Base-by-base conservation (phyloP, 495 filamentous ascomycete species). In the Friedmanniomyces endolithicus region DNA sequence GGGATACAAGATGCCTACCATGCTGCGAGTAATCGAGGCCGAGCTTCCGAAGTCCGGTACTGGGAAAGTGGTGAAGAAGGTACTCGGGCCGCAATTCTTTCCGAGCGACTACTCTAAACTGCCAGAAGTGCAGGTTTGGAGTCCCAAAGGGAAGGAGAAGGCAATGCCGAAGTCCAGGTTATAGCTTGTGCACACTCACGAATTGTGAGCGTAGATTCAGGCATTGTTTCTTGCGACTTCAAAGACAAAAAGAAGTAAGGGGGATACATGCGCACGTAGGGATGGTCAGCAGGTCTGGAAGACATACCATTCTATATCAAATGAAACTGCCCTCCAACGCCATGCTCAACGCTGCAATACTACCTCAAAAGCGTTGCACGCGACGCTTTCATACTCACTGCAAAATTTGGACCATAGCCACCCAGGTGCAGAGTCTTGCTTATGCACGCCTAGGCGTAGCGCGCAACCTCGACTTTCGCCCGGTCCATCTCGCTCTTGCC, bases 21-120 rank as follows among this genome's bases (percentile, higher is more conserved):
- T 77, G 12, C 56, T 76, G 43, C 60, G 73, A 19, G 58, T 75
- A 19, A 55, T 74, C 0, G 55, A 72, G 22, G 69, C 68, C 19
- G 74, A 76, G 48, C 50, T 76, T n/a, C 74, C 73, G 2, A 77
- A 75, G 52, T 69, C 69, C 8, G 71, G 62, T 4, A 75, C 72
- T 0, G 73, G 71, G 3, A 77, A 77, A 52, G 73, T 77, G 11
- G 68, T 74, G 60, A 77, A 77, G 67, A 75, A 74, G 61, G 67
- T 72, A 3, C 57, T 77, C 22, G 72, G 73, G 6, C 72, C 73
- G 11, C 39, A 61, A 24, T 72, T 71, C 55, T 77, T 77, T 50
- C 72, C 73, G 0, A 14, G 49, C 1, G 63, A 67, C 23, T 77
- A 71, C 55, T 22, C 44, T 19, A 50, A 61, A 9, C 50, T 64